phyloP scores from a whole-genome alignment of 2,329 filamentous ascomycete species.

The Aspergillus sp. region DNA sequence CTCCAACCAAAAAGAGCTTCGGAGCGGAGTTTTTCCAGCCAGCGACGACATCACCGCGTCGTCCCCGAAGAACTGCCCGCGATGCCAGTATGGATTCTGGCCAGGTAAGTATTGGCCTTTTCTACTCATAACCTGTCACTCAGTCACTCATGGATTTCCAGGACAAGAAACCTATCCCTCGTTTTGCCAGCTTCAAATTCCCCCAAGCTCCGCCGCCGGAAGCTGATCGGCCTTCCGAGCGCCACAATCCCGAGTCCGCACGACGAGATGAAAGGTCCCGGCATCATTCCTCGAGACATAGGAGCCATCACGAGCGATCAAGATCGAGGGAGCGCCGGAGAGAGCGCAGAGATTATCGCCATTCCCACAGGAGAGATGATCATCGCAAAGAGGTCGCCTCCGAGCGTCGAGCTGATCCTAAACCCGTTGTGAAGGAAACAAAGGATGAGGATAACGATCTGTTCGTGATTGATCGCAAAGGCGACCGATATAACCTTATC shows the following conservation, averaged over 20 bases:
- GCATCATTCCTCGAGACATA: conserved; percentile 16
- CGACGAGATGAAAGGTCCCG: conserved; percentile 16
- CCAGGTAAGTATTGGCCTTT: conserved; percentile 22
- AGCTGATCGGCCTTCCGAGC: conserved; percentile 14
- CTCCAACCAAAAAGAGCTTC: conserved; percentile 14
- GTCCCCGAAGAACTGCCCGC: conserved; percentile 4
- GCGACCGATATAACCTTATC: conserved; percentile 66
- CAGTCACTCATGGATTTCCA: conserved; percentile 9
- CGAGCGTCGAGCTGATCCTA: conserved; percentile 4
- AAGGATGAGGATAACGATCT: conserved; percentile 21
- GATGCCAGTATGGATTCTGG: conserved; percentile 30
- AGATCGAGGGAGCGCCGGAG: conserved; percentile 14
- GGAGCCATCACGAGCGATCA: conserved; percentile 18
- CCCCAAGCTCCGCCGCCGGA: conserved; percentile 26
- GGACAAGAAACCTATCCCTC: conserved; percentile 50
- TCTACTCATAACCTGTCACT: too few species aligned
- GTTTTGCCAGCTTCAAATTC: conserved; percentile 68
- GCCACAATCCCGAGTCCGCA: conserved; percentile 13
- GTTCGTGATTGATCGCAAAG: conserved; percentile 64
- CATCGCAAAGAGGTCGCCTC: conserved; percentile 4
- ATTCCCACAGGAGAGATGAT: conserved; percentile 7
- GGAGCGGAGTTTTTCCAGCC: conserved; percentile 21
- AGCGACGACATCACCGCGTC: conserved; percentile 4
- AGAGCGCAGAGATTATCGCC: conserved; percentile 9
- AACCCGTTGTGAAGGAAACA: conserved; percentile 9